Base-by-base conservation (phyloP, 345 rosid species). In the Hibiscus tridactylites region DNA sequence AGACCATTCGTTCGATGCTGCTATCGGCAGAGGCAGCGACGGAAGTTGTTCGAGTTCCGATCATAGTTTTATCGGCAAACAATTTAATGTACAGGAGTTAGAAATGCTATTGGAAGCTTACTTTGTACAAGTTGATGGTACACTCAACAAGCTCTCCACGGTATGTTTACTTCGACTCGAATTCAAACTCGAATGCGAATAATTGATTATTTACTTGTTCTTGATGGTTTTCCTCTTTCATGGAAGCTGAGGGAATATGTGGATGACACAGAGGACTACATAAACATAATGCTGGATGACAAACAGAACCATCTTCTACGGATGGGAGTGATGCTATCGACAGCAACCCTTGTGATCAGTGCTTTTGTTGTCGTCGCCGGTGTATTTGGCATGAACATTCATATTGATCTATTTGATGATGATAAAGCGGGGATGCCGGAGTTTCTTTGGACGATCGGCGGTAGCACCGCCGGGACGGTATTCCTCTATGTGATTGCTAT, bases 21-120 rank as follows among this genome's bases (percentile, higher is more conserved):
- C 76, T 46, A 74, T 76, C 61, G 77, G 88, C 68, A 85, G 86
- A 71, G 86, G 64, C 46, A 85, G 90, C 81, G 89, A 85, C 72
- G 88, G 88, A 71, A 85, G 91, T 21, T 84, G 4, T 68, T 75
- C 96, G 13, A 88, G 96, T 69, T 81, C 92, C 70, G 84, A 87
- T 39, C 78, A 76, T 35, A 90, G 97, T 82, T 85, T 86, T 21
- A 80, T 84, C 70, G 83, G 85, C 83, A 87, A 95, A 80, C 82
- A 82, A 19, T 85, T 92, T 61, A 90, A 89, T 75, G 91, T 89
- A 2, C 93, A 92, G 80, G 99, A 95, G 79, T 95, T 95, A 31
- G 99, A 92, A 76, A 95, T 92, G 99, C 97, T 95, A 66, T 73
- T 92, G 82, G 99, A 95, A 80, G 97, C 97, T n/a, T 92, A 92